Conservation (phyloP, 2,329 filamentous ascomycete genomes). For the Claviceps citrina region DNA sequence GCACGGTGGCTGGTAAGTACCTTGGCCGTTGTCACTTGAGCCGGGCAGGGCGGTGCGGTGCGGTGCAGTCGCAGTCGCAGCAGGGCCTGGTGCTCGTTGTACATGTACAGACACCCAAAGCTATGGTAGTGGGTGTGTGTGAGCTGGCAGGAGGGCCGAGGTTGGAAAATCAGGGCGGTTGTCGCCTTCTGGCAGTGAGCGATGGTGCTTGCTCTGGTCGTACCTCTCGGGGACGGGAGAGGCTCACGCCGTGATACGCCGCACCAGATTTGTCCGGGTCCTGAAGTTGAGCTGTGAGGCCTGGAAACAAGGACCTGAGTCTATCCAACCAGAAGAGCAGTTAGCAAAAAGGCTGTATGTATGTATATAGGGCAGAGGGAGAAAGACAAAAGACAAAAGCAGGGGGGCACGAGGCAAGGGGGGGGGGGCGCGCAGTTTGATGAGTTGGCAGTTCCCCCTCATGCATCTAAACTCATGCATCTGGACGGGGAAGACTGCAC, state of each 20-base stretch:
- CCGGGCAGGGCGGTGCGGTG: too few relatives aligned
- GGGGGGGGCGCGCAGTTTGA: too few relatives aligned
- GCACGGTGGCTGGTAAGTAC: constrained; percentile 25
- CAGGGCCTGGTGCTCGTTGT: constrained; percentile 20
- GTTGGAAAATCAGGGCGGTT: constrained; percentile 13
- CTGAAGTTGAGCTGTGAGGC: constrained; percentile 7
- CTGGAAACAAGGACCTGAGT: constrained; percentile 9
- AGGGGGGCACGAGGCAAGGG: too few relatives aligned
- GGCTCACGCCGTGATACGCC: constrained; percentile 1
- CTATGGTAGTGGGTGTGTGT: constrained; percentile 42
- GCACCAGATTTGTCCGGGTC: constrained; percentile 12
- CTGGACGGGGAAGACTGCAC: constrained; percentile 34
- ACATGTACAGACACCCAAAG: constrained; percentile 33
- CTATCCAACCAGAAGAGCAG: constrained; percentile 23
- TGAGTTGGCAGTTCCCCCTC: constrained; percentile 25
- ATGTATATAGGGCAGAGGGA: constrained; percentile 16
- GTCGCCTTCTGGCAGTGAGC: constrained; percentile 20
- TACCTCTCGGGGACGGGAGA: constrained; percentile 1
- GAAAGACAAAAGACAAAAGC: constrained; percentile 12
- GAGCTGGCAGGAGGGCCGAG: constrained; percentile 43
- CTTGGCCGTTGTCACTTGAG: constrained; percentile 24
- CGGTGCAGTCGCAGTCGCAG: constrained; percentile 19
- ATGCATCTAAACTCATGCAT: too few relatives aligned
- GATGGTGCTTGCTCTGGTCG: background rate
- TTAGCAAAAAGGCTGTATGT: constrained; percentile 20